These are phyloP conservation scores for Tuber umbilicatum DNA, from an alignment of 495 filamentous ascomycete species.

Conservation along the genomic window DNA sequence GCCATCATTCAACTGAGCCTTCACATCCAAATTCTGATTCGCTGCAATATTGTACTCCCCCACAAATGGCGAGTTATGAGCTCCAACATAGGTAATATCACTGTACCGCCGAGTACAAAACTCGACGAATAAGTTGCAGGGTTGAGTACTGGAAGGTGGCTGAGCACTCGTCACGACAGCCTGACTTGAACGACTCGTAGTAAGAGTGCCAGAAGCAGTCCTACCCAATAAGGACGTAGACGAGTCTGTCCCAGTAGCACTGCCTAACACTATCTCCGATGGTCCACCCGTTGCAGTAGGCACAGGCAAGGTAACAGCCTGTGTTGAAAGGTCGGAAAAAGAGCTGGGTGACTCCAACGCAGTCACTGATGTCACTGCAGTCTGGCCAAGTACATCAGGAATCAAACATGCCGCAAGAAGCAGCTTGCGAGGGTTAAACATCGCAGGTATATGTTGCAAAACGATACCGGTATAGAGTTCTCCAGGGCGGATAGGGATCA, in stretches of 20 bases:
- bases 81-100: conserved; percentile 81
- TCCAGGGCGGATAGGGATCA: not conserved
- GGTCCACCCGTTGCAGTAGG: not conserved
- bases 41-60: conserved; percentile 59
- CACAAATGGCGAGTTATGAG: conserved; percentile 83
- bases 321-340: not conserved
- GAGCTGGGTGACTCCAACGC: not conserved
- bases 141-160: conserved; percentile 54
- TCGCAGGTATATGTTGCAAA: not conserved
- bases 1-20: conserved; percentile 74
- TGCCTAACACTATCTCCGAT: too few species aligned
- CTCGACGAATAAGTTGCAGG: conserved; percentile 83
- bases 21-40: conserved; percentile 68
- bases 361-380: not conserved
- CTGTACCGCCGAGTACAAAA: conserved; percentile 75
- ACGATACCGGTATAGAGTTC: not conserved
- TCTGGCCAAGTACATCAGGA: not conserved
- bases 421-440: not conserved
- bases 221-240: too few species aligned
- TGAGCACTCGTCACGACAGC: conserved; percentile 38
- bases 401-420: not conserved
- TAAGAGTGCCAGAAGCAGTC: not conserved
- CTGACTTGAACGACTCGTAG: conserved; percentile 12
- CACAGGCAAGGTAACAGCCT: not conserved
- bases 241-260: not conserved